Conservation (phyloP, 805 yeast genomes). For the Pichia ethanolica region DNA sequence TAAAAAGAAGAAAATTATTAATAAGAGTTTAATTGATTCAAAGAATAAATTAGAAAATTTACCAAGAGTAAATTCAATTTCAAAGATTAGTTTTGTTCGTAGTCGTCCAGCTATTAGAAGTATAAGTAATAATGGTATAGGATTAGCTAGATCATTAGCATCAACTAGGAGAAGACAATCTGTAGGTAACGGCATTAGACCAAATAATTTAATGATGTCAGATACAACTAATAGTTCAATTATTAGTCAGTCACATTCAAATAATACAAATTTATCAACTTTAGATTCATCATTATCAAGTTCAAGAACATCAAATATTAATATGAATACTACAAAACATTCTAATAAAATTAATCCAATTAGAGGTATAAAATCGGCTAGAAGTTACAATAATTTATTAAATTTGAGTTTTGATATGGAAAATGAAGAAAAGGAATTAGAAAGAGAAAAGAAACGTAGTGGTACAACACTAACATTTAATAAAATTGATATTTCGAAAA, state of each 20-base stretch:
- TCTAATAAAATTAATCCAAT: not conserved
- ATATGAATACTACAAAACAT: not conserved
- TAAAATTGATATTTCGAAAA: not conserved
- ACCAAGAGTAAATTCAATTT: slow-evolving; percentile 8
- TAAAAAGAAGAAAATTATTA: not conserved
- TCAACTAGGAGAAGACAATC: not conserved
- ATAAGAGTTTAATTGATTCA: not conserved
- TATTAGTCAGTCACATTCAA: too few species aligned
- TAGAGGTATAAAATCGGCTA: not conserved
- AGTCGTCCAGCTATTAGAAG: not conserved
- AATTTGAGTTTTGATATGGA: not conserved
- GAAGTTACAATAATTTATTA: slow-evolving; percentile 4
- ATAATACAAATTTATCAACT: too few species aligned
- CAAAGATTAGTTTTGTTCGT: slow-evolving; percentile 16
- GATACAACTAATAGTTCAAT: not conserved
- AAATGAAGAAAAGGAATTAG: not conserved
- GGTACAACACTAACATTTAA: not conserved
- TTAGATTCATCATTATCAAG: not conserved
- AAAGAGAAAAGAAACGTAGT: not conserved
- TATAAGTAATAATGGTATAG: not conserved
- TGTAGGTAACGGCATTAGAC: not conserved
- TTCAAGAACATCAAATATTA: not conserved
- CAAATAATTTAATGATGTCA: not conserved
- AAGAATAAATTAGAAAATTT: not conserved
- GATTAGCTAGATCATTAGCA: not conserved